Evolutionary conservation across 208 protist genomes (phyloP).

Genomic region (Trypanosoma caninum): DNA sequence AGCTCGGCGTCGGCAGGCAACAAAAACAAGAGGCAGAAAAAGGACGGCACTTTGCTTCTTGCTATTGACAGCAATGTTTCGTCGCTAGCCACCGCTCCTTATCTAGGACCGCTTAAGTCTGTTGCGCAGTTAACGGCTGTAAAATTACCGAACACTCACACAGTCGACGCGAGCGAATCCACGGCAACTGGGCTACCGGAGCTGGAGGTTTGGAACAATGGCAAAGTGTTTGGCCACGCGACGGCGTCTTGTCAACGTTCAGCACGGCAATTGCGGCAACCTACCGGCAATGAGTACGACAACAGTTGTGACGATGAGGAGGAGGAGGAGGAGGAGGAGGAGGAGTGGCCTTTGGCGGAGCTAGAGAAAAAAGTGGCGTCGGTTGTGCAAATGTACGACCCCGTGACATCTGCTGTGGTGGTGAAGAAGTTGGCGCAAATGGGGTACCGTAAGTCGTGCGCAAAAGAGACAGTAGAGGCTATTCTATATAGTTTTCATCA

Average conservation of each 20-base stretch:
- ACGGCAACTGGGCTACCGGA: not conserved
- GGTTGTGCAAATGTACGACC: constrained; percentile 77
- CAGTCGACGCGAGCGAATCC: not conserved
- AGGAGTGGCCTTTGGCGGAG: constrained; percentile 19
- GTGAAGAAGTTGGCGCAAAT: constrained; percentile 76
- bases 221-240: constrained; percentile 10
- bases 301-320: constrained; percentile 19
- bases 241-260: not conserved
- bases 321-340: constrained; percentile 17
- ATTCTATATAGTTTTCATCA: constrained; percentile 65
- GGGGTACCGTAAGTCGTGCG: constrained; percentile 47
- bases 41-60: not conserved
- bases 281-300: not conserved
- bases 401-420: constrained; percentile 69
- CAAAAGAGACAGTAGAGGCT: constrained; percentile 39
- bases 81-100: not conserved
- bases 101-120: not conserved
- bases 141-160: not conserved
- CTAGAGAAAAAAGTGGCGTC: constrained; percentile 68
- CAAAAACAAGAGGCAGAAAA: not conserved
- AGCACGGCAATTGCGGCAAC: not conserved
- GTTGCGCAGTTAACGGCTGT: not conserved
- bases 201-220: constrained; percentile 12
- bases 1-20: not conserved
- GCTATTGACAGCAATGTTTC: constrained; percentile 2